Evolutionary conservation across 495 filamentous ascomycete genomes (phyloP), one percentile per base, ranked within the genome.

Genomic region (Xylona heveae): DNA sequence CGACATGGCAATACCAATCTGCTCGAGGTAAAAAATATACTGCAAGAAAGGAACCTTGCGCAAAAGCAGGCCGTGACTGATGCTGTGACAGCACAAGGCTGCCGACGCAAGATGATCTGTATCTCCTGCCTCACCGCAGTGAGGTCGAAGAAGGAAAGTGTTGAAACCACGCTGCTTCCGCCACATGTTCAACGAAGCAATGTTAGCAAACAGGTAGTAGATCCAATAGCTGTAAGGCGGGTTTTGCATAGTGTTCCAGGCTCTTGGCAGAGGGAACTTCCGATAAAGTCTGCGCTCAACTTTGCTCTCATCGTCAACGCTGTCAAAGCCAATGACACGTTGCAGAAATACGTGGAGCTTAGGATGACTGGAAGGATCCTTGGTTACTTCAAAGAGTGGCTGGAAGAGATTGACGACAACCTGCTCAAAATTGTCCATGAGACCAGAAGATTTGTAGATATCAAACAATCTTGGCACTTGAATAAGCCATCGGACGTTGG

Each of bases 181-280:
- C 77, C 76, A 93, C 29, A 69, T 61, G 49, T 97, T 97, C 42
- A 97, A 64, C 9, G 88, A 91, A 1, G 77, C 67, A 48, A 92
- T 80, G 49, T 97, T 97, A 24, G 90, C 69, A 45, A 82, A 97
- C 33, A 97, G 68, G 47, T 92, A 84, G 55, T 95, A 97, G 40
- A 97, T 73, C 88, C 88, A 97, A 53, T 97, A 95, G 48, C 74
- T 94, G 54, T 97, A 97, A 1, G 90, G 88, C 16, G 88, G 90
- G 48, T 97, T 95, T 46, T 95, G 81, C 44, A 75, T 82, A 12
- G 78, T 75, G 38, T 73, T 66, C 88, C 88, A 97, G 33, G 71
- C 66, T 29, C 65, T 74, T 2, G 88, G 84, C 5, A 85, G 70
- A 4, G 90, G 90, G 34, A 90, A 97, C 48, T 97, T 97, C 39